A percentile compares a stretch with the other conserved stretches of the same genome.
Evolutionary conservation across 768 basidiomycete genomes (phyloP).

Genomic region (Hericium rajendrae): DNA sequence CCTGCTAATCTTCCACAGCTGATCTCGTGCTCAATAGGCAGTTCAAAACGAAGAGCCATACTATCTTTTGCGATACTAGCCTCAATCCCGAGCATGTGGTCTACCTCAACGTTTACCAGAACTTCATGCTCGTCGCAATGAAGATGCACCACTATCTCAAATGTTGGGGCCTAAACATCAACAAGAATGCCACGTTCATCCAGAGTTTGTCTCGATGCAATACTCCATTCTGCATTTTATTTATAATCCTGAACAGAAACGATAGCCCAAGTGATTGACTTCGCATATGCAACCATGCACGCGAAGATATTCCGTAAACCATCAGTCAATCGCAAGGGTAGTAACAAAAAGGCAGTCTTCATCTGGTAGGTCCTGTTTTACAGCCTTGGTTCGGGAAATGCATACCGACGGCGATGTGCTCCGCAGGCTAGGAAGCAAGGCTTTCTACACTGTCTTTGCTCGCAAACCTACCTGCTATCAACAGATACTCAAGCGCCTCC

Average conservation of each 20-base stretch:
- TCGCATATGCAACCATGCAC: slow-evolving; percentile 42
- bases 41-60: slow-evolving; percentile 65
- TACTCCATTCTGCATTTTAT: not conserved
- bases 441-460: slow-evolving; percentile 60
- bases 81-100: slow-evolving; percentile 57
- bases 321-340: slow-evolving; percentile 19
- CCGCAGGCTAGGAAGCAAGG: slow-evolving; percentile 69
- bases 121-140: slow-evolving; percentile 71
- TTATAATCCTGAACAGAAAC: slow-evolving; percentile 32
- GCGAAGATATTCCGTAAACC: slow-evolving; percentile 34
- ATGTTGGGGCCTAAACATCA: slow-evolving; percentile 41
- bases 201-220: slow-evolving; percentile 31
- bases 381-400: not conserved
- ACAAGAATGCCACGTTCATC: slow-evolving; percentile 41
- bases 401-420: slow-evolving; percentile 29
- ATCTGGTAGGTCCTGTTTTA: no score
- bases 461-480: slow-evolving; percentile 41
- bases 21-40: slow-evolving; percentile 32
- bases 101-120: slow-evolving; percentile 80
- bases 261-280: slow-evolving; percentile 50
- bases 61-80: slow-evolving; percentile 67
- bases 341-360: no score
- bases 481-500: slow-evolving; percentile 37
- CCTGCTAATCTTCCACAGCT: not conserved
- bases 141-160: slow-evolving; percentile 80